Conservation (phyloP, 1,284 basidiomycete species). For the Peniophora sp. region DNA sequence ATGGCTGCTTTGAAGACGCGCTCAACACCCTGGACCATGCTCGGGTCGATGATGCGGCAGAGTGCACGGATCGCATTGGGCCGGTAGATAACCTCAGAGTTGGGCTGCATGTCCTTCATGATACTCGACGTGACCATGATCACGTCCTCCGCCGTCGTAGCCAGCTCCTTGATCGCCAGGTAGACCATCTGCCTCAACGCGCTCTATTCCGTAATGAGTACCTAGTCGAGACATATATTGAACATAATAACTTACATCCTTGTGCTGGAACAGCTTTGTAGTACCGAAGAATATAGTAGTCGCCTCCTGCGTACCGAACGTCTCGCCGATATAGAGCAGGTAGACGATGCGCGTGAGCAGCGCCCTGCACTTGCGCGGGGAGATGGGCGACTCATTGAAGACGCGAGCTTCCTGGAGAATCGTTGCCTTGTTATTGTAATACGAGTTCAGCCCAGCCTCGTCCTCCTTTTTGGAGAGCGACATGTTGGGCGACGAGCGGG, state of each 20-base stretch:
- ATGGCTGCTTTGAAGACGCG: conserved; percentile 99
- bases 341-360: conserved; percentile 96
- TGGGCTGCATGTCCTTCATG: conserved; percentile 99
- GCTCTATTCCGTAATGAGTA: conserved; percentile 43
- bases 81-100: conserved; percentile 97
- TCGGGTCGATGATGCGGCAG: conserved; percentile 94
- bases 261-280: conserved; percentile 98
- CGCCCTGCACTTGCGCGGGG: conserved; percentile 92
- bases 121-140: conserved; percentile 99
- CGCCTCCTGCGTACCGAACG: conserved; percentile 92
- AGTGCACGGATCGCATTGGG: conserved; percentile 97
- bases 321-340: conserved; percentile 94
- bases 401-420: conserved; percentile 97
- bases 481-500: conserved; percentile 38
- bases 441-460: conserved; percentile 78
- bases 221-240: not conserved
- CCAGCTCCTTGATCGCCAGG: conserved; percentile 97
- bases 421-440: conserved; percentile 92
- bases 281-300: conserved; percentile 98
- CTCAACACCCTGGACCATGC: conserved; percentile 97
- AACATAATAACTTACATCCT: conserved; percentile 70
- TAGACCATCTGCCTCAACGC: conserved; percentile 98
- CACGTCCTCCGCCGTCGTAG: conserved; percentile 94
- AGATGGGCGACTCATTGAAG: conserved; percentile 99
- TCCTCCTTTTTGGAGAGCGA: conserved; percentile 90